These are phyloP conservation scores for Vigna trinervia DNA, from an alignment of 306 rosid genomes.

Conservation along the genomic window DNA sequence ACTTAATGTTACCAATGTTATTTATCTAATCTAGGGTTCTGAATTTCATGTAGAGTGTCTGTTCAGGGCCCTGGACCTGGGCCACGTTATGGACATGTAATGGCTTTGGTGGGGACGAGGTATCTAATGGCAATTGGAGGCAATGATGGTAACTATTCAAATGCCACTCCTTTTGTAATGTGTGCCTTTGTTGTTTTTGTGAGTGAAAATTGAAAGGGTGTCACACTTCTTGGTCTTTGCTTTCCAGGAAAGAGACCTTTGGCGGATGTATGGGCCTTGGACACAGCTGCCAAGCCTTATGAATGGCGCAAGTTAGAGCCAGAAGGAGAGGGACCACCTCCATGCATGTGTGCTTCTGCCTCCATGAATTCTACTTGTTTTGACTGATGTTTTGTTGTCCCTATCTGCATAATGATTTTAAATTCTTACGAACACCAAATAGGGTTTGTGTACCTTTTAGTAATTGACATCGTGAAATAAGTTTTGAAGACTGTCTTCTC, in stretches of 20 bases:
- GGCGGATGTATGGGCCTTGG: conserved; percentile 99
- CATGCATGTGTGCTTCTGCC: conserved; percentile 84
- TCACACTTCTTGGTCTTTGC: conserved; percentile 41
- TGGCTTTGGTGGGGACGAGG: conserved; percentile 99
- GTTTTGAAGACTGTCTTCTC: conserved; percentile 25
- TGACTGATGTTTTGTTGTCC: conserved; percentile 30
- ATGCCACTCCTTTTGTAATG: conserved; percentile 25
- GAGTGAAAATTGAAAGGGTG: conserved; percentile 24
- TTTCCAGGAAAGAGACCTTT: conserved; percentile 95
- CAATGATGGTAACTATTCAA: conserved; percentile 78
- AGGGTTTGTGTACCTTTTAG: conserved; percentile 27
- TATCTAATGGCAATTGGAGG: conserved; percentile 99
- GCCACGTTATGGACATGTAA: conserved; percentile 98
- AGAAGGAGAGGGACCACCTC: conserved; percentile 99
- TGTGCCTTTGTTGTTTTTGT: conserved; percentile 32
- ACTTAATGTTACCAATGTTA: conserved; percentile 18
- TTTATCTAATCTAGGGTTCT: conserved; percentile 48
- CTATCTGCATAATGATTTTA: conserved; percentile 26
- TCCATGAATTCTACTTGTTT: conserved; percentile 39
- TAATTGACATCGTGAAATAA: conserved; percentile 22
- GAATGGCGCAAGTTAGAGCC: conserved; percentile 99
- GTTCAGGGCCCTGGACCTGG: conserved; percentile 99
- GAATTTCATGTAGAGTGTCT: conserved; percentile 79
- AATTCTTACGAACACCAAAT: conserved; percentile 4
- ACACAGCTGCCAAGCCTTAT: conserved; percentile 99